Percentiles rank a stretch among this genome's conserved stretches.
Evolutionary conservation across 2,329 filamentous ascomycete genomes (phyloP).

Genomic region (Metarhizium rileyi): DNA sequence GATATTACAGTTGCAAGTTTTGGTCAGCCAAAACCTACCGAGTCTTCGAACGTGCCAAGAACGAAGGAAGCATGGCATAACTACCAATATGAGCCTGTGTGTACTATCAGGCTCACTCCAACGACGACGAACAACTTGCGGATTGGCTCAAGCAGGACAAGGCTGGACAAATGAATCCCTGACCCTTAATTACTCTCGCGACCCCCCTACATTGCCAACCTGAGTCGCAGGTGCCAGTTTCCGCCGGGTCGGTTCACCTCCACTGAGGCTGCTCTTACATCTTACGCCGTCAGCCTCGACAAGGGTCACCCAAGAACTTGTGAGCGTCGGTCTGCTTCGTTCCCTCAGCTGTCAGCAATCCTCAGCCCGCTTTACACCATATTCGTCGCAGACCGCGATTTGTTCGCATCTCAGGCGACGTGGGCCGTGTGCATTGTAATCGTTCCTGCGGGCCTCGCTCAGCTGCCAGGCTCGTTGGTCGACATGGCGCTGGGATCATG

Average conservation of each 20-base stretch:
- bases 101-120: not conserved
- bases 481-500: constrained; percentile 6
- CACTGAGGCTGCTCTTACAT: constrained; percentile 7
- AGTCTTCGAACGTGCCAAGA: not conserved
- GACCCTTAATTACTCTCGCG: not conserved
- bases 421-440: constrained; percentile 2
- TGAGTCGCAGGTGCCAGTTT: constrained; percentile 5
- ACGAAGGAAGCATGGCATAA: no score
- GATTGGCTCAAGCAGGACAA: not conserved
- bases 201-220: constrained; percentile 1
- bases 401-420: constrained; percentile 5
- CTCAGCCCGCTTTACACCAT: constrained; percentile 3
- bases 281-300: constrained; percentile 8
- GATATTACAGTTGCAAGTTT: not conserved
- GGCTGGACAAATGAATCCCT: not conserved
- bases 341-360: constrained; percentile 5
- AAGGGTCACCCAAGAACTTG: constrained; percentile 5
- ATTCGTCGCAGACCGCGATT: constrained; percentile 5
- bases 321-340: not conserved
- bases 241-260: constrained; percentile 8
- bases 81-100: not conserved
- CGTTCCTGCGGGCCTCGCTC: constrained; percentile 5
- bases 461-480: constrained; percentile 8
- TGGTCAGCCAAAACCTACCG: not conserved
- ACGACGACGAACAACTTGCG: not conserved